Percentiles rank a stretch among this genome's conserved stretches.
Evolutionary conservation across 768 basidiomycete species (phyloP).

Genomic region (Solioccasus polychromus): DNA sequence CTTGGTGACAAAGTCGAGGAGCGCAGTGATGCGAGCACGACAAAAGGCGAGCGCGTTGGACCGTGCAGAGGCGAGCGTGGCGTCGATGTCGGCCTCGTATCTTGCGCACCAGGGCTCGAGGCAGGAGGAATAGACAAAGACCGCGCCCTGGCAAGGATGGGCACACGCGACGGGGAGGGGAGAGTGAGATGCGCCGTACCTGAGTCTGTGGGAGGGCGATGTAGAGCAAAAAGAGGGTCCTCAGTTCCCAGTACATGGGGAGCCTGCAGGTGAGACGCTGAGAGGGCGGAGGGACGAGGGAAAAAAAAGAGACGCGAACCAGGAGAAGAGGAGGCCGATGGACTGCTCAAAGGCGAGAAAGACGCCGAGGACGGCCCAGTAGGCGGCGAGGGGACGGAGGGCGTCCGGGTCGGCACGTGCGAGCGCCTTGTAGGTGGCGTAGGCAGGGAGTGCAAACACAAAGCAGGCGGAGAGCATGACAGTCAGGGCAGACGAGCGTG

Average conservation of each 20-base stretch:
- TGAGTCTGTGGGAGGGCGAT: constrained; percentile 67
- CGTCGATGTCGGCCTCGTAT: constrained; percentile 62
- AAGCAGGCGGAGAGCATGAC: constrained; percentile 51
- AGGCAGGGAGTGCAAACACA: constrained; percentile 62
- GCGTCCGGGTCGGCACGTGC: constrained; percentile 51
- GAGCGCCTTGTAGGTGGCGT: constrained; percentile 65
- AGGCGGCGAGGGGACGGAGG: constrained; percentile 55
- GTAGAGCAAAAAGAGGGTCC: constrained; percentile 67
- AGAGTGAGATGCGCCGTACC: constrained; percentile 40
- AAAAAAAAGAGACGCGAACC: constrained; percentile 41
- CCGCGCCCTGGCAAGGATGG: constrained; percentile 53
- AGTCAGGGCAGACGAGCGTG: neutral
- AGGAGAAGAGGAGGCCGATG: constrained; percentile 62
- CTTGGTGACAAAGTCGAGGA: constrained; percentile 45
- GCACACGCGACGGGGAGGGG: neutral
- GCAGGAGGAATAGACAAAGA: constrained; percentile 58
- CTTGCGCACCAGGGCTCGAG: constrained; percentile 57
- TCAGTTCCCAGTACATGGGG: constrained; percentile 74
- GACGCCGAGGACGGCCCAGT: constrained; percentile 62
- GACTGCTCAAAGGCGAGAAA: constrained; percentile 63
- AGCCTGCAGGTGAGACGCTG: constrained; percentile 45
- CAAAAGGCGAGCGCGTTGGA: constrained; percentile 52
- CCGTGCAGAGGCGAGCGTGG: constrained; percentile 53
- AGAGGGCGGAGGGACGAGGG: neutral
- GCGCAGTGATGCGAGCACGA: constrained; percentile 45